Base-by-base conservation (phyloP, 1,284 basidiomycete species). In the Cystobasidium pallidum region DNA sequence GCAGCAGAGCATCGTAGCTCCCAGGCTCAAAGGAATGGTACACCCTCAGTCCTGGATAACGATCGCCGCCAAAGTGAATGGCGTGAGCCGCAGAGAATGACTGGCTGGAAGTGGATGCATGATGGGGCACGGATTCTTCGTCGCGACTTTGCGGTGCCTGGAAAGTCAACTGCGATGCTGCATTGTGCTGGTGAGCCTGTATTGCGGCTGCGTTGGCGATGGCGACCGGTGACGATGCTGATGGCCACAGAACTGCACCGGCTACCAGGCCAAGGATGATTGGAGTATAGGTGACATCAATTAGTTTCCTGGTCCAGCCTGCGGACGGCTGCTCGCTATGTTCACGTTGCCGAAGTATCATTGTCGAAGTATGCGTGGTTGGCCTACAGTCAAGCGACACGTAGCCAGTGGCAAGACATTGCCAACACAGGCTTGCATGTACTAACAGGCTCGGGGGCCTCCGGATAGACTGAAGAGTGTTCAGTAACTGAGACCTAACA, bases 31-130 rank as follows among this genome's bases (percentile, higher is more conserved):
- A 72, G 17, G 51, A 32, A 41, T 55, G 70, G 30, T 72, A 54
- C 17, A 43, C 54, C 24, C 51, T 49, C 15, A 72, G 70, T 1
- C 63, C 63, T 30, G 70, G 62, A 36, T 72, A 66, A 36, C 43
- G 28, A 43, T 72, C 49, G 36, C 51, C 55, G 32, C 70, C 70
- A 15, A 72, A 17, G 55, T 72, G 70, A 17, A 72, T 58, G 51
- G 52, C 70, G 28, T 65, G 63, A 2, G 52, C 28, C 15, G 66
- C 36, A 19, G 62, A 66, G 70, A 66, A 66, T 11, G 70, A 64
- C 19, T 41, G n/a, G 19, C 52, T 57, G 28, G 54, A 57, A 13
- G 30, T 34, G 34, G 66, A 32, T 32, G 54, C 6, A 24, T n/a
- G n/a, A 26, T 24, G 39, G 32, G 54, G 36, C 3, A 17, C 36